Base-by-base conservation (phyloP, 768 basidiomycete species). In the Tubosaeta brunneosetosa region DNA sequence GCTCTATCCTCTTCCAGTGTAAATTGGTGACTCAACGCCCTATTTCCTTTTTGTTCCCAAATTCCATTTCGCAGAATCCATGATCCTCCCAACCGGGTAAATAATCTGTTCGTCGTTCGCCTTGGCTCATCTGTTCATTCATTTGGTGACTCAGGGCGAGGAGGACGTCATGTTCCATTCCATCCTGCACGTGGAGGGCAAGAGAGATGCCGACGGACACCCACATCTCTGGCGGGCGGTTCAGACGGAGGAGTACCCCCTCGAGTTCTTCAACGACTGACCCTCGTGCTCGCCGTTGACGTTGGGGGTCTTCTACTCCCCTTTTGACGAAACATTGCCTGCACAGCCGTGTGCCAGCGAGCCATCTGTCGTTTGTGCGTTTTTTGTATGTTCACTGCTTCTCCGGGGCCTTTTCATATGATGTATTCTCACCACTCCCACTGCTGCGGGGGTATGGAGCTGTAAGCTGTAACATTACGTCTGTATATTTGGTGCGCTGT, bases 111-210 rank as follows among this genome's bases (percentile, higher is more conserved):
- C 37, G 16, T 3, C 37, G 37, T 17, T n/a, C 37, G 2, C 11
- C 19, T 40, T 19, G 31, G 11, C 42, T 22, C 36, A 22, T 22
- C 22, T 22, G 22, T 22, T 22, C 22, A 48, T 42, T 45, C 25
- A 32, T 46, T 48, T 38, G n/a, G n/a, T 38, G 8, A 44, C 49
- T 27, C 47, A 89, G 85, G 86, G 85, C 40, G 69, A 71, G 2
- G 77, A 82, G 55, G 85, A 87, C 55, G 78, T 89, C 48, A 70
- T 53, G 37, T 88, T 88, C 70, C 88, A 91, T 65, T 87, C 86
- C 3, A 65, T 90, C 40, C 83, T 80, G 22, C 67, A 87, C 80
- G 11, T 83, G 34, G 85, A 85, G 60, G 77, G 76, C 37, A 67
- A 75, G 53, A 66, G 67, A 48, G 74, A 78, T 50, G 69, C 60